Evolutionary conservation across 306 rosid genomes (phyloP).

Genomic region (Acacia acuminata): DNA sequence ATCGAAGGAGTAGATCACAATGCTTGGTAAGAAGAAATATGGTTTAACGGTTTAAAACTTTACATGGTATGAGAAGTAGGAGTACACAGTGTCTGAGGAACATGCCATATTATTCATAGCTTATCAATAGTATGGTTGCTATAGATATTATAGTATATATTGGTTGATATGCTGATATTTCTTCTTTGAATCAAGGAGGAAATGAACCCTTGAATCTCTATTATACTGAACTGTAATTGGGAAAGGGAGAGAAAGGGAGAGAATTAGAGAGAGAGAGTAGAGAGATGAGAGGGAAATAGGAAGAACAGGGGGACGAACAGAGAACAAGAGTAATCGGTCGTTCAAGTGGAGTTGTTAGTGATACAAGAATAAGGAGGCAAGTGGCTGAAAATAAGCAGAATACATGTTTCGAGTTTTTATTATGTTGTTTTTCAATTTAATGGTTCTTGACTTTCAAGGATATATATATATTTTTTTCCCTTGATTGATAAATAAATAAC

Average conservation of each 20-base stretch:
- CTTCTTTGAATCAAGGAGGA: not conserved
- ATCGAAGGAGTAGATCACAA: not conserved
- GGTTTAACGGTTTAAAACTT: not conserved
- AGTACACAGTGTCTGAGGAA: not conserved
- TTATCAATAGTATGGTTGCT: not conserved
- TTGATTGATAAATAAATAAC: not conserved
- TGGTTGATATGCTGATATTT: no score
- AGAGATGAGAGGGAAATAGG: not conserved
- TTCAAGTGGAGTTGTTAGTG: not conserved
- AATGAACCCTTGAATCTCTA: not conserved
- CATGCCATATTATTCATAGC: not conserved
- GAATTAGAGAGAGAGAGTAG: not conserved
- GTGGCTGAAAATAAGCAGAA: not conserved
- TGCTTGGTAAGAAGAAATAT: not conserved
- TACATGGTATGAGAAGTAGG: constrained; percentile 3
- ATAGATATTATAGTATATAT: not conserved
- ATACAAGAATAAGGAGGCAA: not conserved
- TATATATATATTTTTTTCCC: not conserved
- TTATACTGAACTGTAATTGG: not conserved
- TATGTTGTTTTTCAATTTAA: not conserved
- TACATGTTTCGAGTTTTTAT: not conserved
- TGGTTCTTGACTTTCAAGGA: not conserved
- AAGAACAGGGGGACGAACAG: not conserved
- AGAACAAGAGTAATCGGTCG: not conserved
- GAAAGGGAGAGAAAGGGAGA: not conserved